Evolutionary conservation across 2,329 filamentous ascomycete species (phyloP), one percentile per base, ranked within the genome.

Genomic region (Colletotrichum echinochloae): DNA sequence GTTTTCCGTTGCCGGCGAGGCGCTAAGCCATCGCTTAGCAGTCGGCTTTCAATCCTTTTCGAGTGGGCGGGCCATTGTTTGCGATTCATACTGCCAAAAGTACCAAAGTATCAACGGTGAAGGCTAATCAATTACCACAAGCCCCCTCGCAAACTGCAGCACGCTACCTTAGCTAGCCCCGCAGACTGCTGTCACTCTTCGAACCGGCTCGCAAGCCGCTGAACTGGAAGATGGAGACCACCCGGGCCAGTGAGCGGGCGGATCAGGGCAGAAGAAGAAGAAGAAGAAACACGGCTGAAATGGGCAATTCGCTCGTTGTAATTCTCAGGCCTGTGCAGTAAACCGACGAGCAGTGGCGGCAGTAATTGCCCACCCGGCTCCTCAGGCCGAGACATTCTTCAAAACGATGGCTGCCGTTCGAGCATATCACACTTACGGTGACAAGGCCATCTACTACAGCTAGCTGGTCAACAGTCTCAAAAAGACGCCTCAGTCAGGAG

Each of bases 131-230:
- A 33, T 46, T 56, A 55, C 35, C 52, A 46, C 30, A 41, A 41
- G 49, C 23, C 56, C 56, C 44, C 35, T 51, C 12, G 52, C 60
- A 39, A 62, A 35, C 37, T 70, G 64, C 56, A 66, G 63, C 33
- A 37, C 57, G 48, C 63, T 59, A 59, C 35, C 30, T 30, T 70
- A 51, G 66, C 51, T 28, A 16, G 64, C 64, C 56, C 67, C 67
- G 64, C 67, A 54, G 16, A 20, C 37, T 67, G 14, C 67, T 70
- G 67, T 62, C 64, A 67, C n/a, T 56, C 67, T 61, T 67, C 67
- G 67, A 70, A 67, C 68, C 68, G 68, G 68, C 64, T 70, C 37
- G 44, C 64, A 46, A 70, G 60, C 68, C 68, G 68, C 62, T 67
- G 46, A 56, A 37, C n/a, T n/a, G 44, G 48, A 48, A 55, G 46